A percentile compares a stretch with the other conserved stretches of the same genome.
Evolutionary conservation across 345 rosid species (phyloP).

Genomic region (Sisymbrium irio): DNA sequence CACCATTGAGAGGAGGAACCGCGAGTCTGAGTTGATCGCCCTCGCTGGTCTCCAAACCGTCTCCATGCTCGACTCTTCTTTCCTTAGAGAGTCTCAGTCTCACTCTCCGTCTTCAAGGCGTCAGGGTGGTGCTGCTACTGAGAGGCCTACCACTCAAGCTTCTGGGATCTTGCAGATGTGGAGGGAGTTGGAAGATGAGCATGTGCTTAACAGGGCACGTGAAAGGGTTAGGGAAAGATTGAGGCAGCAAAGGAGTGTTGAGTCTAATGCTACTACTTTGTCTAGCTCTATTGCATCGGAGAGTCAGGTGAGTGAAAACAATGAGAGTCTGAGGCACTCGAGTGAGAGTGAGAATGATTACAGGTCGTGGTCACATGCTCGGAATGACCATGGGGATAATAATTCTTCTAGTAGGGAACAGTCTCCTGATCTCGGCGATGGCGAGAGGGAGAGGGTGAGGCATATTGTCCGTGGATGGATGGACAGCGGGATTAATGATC

Average conservation of each 20-base stretch:
- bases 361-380: conserved; percentile 72
- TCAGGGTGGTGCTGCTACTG: conserved; percentile 55
- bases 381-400: conserved; percentile 50
- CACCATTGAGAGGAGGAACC: conserved; percentile 89
- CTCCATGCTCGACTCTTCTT: conserved; percentile 93
- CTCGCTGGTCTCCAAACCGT: conserved; percentile 94
- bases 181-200: conserved; percentile 99
- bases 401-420: conserved; percentile 82
- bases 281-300: conserved; percentile 51
- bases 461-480: conserved; percentile 94
- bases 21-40: conserved; percentile 95
- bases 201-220: conserved; percentile 76
- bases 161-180: conserved; percentile 94
- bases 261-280: conserved; percentile 21
- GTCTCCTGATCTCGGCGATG: conserved; percentile 89
- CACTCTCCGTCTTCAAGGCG: conserved; percentile 71
- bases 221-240: conserved; percentile 79
- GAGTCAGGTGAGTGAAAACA: conserved; percentile 66
- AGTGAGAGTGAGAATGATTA: conserved; percentile 80
- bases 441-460: conserved; percentile 96
- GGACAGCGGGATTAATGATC: conserved; percentile 77
- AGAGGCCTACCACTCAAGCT: conserved; percentile 85
- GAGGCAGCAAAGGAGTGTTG: conserved; percentile 72
- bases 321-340: conserved; percentile 60
- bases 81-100: conserved; percentile 85